Conservation (phyloP, 169 alveolate species). For the Babesia caballi region DNA sequence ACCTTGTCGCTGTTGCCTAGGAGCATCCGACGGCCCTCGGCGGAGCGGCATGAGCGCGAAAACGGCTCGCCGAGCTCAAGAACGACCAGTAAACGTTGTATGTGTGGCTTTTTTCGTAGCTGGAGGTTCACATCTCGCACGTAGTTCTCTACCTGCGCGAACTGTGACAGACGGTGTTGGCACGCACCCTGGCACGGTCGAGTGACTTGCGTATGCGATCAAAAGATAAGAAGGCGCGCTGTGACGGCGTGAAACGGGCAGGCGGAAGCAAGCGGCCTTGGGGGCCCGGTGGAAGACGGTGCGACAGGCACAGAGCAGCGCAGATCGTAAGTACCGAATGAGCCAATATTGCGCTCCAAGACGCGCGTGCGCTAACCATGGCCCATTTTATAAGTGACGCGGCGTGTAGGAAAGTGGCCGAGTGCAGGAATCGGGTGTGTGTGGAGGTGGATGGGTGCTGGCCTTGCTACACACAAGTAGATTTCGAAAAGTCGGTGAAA, state of each 20-base stretch:
- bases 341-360: not conserved
- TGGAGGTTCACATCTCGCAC: conserved; percentile 54
- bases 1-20: conserved; percentile 61
- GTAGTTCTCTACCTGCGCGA: conserved; percentile 46
- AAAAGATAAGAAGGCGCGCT: not conserved
- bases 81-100: conserved; percentile 35
- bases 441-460: too few species aligned
- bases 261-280: not conserved
- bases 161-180: not conserved
- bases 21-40: conserved; percentile 38
- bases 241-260: not conserved
- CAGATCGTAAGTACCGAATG: too few species aligned
- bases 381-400: conserved; percentile 13
- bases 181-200: conserved; percentile 32
- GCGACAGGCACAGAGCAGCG: not conserved
- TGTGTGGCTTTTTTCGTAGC: not conserved
- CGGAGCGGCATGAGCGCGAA: conserved; percentile 31
- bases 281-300: not conserved
- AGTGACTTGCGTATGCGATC: not conserved
- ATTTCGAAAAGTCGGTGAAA: too few species aligned
- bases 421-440: too few species aligned
- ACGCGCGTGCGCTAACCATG: not conserved
- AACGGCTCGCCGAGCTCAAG: conserved; percentile 57
- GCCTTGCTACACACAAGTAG: too few species aligned
- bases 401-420: too few species aligned